Conservation (phyloP, 345 rosid species). For the Populus deltoides region DNA sequence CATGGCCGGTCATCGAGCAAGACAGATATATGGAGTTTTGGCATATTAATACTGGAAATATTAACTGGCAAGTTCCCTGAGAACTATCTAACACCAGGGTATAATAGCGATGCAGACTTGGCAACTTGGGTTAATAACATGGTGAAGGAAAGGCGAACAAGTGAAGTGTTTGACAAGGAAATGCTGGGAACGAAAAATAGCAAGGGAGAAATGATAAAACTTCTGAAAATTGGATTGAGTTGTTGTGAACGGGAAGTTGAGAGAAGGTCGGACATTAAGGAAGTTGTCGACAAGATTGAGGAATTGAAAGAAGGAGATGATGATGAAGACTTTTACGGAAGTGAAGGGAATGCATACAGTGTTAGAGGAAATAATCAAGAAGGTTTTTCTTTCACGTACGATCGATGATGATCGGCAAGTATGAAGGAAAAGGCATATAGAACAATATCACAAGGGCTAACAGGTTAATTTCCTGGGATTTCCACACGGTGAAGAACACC, state of each 20-base stretch:
- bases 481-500: too few relatives aligned
- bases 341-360: slow-evolving; percentile 24
- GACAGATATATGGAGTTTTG: slow-evolving; percentile 69
- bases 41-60: slow-evolving; percentile 61
- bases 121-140: slow-evolving; percentile 61
- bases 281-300: slow-evolving; percentile 48
- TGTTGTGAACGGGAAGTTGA: slow-evolving; percentile 67
- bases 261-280: slow-evolving; percentile 43
- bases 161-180: slow-evolving; percentile 65
- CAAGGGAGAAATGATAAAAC: slow-evolving; percentile 54
- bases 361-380: slow-evolving; percentile 28
- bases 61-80: slow-evolving; percentile 62
- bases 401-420: slow-evolving; percentile 29
- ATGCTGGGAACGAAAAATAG: slow-evolving; percentile 49
- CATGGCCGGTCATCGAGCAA: slow-evolving; percentile 44
- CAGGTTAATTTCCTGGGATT: too few relatives aligned
- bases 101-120: slow-evolving; percentile 40
- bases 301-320: slow-evolving; percentile 35
- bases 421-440: not conserved
- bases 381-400: slow-evolving; percentile 10
- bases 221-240: slow-evolving; percentile 68
- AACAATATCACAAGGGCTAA: not conserved
- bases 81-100: slow-evolving; percentile 49
- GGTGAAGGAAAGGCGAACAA: slow-evolving; percentile 50
- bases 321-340: slow-evolving; percentile 16